Base-by-base conservation (phyloP, 108 stramenopile genomes). In the Cyclostephanos tholiformis region DNA sequence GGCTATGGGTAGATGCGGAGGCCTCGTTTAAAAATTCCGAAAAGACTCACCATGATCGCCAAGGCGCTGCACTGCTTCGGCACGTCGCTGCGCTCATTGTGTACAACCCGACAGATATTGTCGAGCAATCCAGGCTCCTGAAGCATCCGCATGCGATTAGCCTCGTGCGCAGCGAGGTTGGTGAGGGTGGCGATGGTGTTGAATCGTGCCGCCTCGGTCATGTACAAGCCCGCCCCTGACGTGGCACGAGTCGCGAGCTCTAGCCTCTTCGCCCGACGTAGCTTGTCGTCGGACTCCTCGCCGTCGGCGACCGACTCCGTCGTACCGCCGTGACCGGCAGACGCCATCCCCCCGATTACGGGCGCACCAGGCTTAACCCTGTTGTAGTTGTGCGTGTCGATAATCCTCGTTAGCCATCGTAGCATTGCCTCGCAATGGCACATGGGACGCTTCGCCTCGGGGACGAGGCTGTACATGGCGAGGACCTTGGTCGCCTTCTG, bases 191-290 rank as follows among this genome's bases (percentile, higher is more conserved):
- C 85, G 69, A 86, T 76, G 20, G 85, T 76, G 44, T 83, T 83
- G 57, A 83, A 86, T 49, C 85, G 44, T 0, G 85, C 76, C 23
- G 85, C 85, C 63, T 86, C 85, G 2, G 85, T 86, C 85, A 86
- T 86, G 76, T 81, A 70, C 10, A 84, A 53, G 1, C 77, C 79
- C 26, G 77, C 71, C n/a, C 77, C 77, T 13, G 62, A 64, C 19
- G 77, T 79, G 59, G 77, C 77, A 41, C 70, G 77, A 12, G 64
- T 25, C 20, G 77, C 77, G 25, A 71, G 69, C 51, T 65, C 51
- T 48, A 72, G 56, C 48, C 68, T 29, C 61, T 64, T 57, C 23
- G 72, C 65, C 44, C 44, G 14, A 14, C 44, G 44, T 27, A 14
- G 2, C 63, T 49, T 55, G 0, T 25, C 30, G 63, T 68, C 66